A percentile compares a stretch with the other conserved stretches of the same genome.
phyloP scores from a whole-genome alignment of 2,329 filamentous ascomycete genomes.

The Colletotrichum sp. region DNA sequence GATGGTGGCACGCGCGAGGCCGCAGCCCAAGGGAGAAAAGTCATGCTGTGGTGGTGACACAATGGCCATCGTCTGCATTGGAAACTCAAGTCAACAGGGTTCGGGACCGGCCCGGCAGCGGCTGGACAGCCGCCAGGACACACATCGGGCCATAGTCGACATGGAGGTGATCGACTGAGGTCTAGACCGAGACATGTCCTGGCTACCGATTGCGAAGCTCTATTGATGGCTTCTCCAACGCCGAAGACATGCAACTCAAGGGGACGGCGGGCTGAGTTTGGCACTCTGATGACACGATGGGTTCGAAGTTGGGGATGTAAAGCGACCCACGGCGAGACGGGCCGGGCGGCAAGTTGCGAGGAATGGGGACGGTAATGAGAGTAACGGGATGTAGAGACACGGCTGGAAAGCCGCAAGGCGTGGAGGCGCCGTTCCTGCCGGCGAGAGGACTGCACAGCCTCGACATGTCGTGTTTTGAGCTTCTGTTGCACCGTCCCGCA shows the following conservation, averaged over 20 bases:
- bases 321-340: background rate
- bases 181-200: background rate
- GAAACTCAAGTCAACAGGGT: background rate
- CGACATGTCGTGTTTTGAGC: background rate
- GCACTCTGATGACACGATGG: background rate
- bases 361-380: background rate
- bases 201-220: background rate
- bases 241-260: background rate
- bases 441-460: slow-evolving; percentile 8
- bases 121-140: background rate
- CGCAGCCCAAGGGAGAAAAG: background rate
- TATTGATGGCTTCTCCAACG: background rate
- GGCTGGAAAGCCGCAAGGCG: background rate
- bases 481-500: background rate
- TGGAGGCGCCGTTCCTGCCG: background rate
- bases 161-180: background rate
- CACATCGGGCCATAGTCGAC: background rate
- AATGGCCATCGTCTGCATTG: background rate
- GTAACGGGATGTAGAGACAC: background rate
- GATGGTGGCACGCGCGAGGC: background rate
- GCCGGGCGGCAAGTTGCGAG: background rate
- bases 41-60: background rate
- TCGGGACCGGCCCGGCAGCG: background rate
- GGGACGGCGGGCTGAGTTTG: background rate
- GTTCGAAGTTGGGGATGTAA: background rate